A percentile compares a stretch with the other conserved stretches of the same genome.
These are phyloP conservation scores for Usnea hakonensis DNA, from an alignment of 495 filamentous ascomycete genomes.

Conservation along the genomic window DNA sequence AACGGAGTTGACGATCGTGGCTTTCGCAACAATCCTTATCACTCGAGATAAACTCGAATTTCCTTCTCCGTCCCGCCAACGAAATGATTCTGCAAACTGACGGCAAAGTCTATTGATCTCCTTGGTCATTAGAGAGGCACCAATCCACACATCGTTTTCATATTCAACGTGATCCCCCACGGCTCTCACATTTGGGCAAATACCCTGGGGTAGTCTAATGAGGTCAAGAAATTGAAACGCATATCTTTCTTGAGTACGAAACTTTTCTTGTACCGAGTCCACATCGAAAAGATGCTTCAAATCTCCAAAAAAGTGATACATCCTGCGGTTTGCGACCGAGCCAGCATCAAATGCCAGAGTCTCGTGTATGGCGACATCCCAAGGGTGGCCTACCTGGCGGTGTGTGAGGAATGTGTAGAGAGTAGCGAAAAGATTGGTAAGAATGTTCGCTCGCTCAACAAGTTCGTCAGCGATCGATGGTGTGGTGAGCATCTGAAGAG, in stretches of 20 bases:
- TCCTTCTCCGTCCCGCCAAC: conserved; percentile 50
- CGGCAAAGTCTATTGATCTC: conserved; percentile 90
- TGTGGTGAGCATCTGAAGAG: conserved; percentile 90
- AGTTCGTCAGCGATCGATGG: conserved; percentile 93
- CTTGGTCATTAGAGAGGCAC: conserved; percentile 82
- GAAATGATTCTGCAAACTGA: conserved; percentile 81
- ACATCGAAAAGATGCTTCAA: conserved; percentile 82
- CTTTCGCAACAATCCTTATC: conserved; percentile 67
- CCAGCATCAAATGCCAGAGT: conserved; percentile 88
- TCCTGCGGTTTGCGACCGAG: conserved; percentile 83
- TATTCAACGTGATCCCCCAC: conserved; percentile 96
- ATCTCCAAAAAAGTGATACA: conserved; percentile 96
- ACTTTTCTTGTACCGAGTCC: conserved; percentile 72
- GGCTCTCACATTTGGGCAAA: conserved; percentile 87
- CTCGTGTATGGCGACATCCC: conserved; percentile 72
- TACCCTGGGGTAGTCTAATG: conserved; percentile 90
- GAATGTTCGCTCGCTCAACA: conserved; percentile 89
- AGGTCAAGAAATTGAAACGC: conserved; percentile 90
- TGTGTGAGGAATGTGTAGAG: conserved; percentile 96
- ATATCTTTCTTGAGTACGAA: conserved; percentile 77
- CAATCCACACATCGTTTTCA: conserved; percentile 97
- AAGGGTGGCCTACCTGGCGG: conserved; percentile 86
- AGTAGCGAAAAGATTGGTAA: conserved; percentile 90
- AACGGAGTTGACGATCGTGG: conserved; percentile 73
- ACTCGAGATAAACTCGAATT: conserved; percentile 58